These are phyloP conservation scores for Solanum sejunctum DNA, from an alignment of 257 asterid species.

Conservation along the genomic window DNA sequence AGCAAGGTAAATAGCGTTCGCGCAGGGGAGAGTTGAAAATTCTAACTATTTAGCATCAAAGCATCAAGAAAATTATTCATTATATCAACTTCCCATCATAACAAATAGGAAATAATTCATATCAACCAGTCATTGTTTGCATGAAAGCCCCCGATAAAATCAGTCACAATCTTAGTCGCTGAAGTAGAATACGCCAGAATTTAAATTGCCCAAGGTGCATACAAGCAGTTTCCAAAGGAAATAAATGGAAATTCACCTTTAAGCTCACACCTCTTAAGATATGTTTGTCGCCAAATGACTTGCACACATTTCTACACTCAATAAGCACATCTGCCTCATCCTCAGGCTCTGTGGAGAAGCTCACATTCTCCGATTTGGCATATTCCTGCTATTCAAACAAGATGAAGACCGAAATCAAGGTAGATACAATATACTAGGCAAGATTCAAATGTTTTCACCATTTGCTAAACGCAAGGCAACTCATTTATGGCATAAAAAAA, in stretches of 20 bases:
- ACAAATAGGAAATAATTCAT: not conserved
- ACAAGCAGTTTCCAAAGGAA: not conserved
- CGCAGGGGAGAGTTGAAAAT: not conserved
- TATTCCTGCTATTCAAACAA: conserved; percentile 28
- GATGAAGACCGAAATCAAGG: conserved; percentile 1
- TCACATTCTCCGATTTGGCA: conserved; percentile 23
- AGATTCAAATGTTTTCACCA: not conserved
- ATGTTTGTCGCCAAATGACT: conserved; percentile 91
- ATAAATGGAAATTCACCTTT: conserved; percentile 50
- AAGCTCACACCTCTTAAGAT: conserved; percentile 92
- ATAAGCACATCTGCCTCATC: conserved; percentile 78
- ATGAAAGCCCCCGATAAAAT: not conserved
- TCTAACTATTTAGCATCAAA: not conserved
- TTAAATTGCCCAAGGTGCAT: not conserved
- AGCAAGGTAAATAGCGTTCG: not conserved
- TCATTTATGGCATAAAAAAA: not conserved
- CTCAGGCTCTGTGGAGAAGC: conserved; percentile 17
- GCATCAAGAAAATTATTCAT: not conserved
- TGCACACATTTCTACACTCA: conserved; percentile 83
- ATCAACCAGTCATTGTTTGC: not conserved
- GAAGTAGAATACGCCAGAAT: not conserved
- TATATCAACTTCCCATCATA: not conserved
- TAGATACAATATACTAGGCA: not conserved
- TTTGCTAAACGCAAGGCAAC: not conserved
- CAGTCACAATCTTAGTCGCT: not conserved